Conservation (phyloP, 1,139 yeast species). For the Diutina rugosa region DNA sequence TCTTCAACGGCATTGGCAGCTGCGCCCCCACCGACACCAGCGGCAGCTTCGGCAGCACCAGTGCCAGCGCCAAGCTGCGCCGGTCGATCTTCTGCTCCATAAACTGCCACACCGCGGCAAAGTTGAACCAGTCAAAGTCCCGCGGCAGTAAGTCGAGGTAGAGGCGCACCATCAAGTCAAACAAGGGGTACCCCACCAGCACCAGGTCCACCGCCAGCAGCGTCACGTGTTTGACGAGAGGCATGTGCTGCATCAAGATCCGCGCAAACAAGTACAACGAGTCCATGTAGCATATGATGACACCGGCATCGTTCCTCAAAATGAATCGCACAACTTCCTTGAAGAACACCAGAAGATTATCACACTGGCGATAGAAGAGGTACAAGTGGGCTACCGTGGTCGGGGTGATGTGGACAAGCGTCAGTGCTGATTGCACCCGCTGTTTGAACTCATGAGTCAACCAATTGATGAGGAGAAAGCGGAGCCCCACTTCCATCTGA, state of each 20-base stretch:
- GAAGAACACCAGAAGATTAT: constrained; percentile 29
- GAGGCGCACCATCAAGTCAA: background rate
- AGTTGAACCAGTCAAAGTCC: constrained; percentile 1
- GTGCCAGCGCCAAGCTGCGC: background rate
- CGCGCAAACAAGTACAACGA: constrained; percentile 23
- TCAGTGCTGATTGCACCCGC: constrained; percentile 18
- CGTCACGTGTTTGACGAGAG: constrained; percentile 21
- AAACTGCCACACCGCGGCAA: background rate
- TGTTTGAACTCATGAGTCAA: constrained; percentile 25
- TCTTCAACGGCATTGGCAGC: background rate
- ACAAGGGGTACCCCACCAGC: constrained; percentile 10
- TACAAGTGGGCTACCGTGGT: constrained; percentile 19
- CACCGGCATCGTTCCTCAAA: constrained; percentile 28
- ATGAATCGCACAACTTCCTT: constrained; percentile 23
- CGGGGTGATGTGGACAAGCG: constrained; percentile 25
- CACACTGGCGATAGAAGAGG: constrained; percentile 19
- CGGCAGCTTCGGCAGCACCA: background rate
- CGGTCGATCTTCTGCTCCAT: background rate
- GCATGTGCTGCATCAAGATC: constrained; percentile 22
- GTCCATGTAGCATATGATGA: constrained; percentile 29
- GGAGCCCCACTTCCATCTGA: constrained; percentile 24
- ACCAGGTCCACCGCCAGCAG: constrained; percentile 4
- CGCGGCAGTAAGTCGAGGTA: background rate
- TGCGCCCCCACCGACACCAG: background rate
- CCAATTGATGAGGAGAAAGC: constrained; percentile 30